Evolutionary conservation across 1,284 basidiomycete genomes (phyloP).

Genomic region (Cystobasidium sp.): DNA sequence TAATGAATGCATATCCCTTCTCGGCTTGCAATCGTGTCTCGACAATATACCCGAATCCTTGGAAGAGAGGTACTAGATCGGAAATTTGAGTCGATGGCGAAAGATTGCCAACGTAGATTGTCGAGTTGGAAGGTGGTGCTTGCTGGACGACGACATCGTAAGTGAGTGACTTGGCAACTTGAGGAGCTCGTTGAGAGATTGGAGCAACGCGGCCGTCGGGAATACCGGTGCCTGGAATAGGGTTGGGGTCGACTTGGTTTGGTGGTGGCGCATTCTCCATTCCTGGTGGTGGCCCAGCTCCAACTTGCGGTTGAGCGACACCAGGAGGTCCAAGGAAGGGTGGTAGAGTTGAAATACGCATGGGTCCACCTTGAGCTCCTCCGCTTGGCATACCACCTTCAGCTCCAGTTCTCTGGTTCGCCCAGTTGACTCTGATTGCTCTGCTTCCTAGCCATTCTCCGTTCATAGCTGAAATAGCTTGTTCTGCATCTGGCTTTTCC

Average conservation of each 20-base stretch:
- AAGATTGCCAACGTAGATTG: constrained; percentile 97
- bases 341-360: constrained; percentile 42
- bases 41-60: constrained; percentile 93
- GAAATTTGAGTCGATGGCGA: constrained; percentile 93
- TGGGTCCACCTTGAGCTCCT: constrained; percentile 45
- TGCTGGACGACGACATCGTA: constrained; percentile 87
- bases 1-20: constrained; percentile 97
- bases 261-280: neutral
- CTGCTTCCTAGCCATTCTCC: constrained; percentile 98
- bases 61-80: constrained; percentile 94
- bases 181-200: neutral
- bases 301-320: constrained; percentile 5
- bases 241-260: neutral
- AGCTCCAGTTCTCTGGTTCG: constrained; percentile 91
- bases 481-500: constrained; percentile 95
- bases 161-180: constrained; percentile 64
- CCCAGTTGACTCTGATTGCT: constrained; percentile 99
- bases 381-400: constrained; percentile 58
- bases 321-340: constrained; percentile 40
- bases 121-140: constrained; percentile 88
- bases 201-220: constrained; percentile 18
- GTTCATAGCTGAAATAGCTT: constrained; percentile 98
- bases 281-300: constrained; percentile 14
- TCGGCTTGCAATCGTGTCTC: constrained; percentile 99
- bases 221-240: constrained; percentile 8